A percentile compares a stretch with the other conserved stretches of the same genome.
Evolutionary conservation across 75 land plant genomes (phyloP).

Genomic region (Gnetum montanum): DNA sequence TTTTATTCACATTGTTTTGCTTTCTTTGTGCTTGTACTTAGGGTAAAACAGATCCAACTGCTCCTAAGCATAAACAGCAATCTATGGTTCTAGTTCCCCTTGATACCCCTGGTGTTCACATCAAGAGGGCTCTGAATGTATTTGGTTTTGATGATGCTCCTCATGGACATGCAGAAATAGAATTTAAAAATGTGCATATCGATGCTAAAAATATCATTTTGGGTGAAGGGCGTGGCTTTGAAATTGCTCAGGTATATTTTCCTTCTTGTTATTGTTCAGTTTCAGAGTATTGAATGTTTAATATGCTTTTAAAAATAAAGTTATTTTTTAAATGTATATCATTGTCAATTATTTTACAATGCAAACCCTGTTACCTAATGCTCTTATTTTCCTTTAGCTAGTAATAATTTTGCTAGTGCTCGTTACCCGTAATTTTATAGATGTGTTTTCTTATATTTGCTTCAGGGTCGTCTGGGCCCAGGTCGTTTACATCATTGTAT

Average conservation of each 20-base stretch:
- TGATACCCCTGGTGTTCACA: conserved; percentile 64
- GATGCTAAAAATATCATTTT: conserved; percentile 66
- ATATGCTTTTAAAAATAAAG: neutral
- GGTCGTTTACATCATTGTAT: conserved; percentile 96
- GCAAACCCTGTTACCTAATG: no score
- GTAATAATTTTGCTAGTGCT: no score
- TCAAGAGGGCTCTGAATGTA: conserved; percentile 69
- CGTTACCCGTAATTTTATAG: no score
- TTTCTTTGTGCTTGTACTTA: conserved; percentile 25
- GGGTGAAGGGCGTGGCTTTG: conserved; percentile 97
- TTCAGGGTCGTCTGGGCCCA: conserved; percentile 97
- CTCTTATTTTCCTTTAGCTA: no score
- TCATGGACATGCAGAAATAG: conserved; percentile 95
- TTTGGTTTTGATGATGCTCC: conserved; percentile 99
- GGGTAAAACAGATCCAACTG: conserved; percentile 85
- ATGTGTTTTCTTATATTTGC: no score
- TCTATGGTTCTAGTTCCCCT: conserved; percentile 91
- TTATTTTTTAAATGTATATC: neutral
- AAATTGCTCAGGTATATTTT: conserved; percentile 81
- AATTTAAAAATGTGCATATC: conserved; percentile 76
- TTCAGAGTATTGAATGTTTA: neutral
- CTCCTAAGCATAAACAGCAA: conserved; percentile 82
- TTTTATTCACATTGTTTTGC: neutral
- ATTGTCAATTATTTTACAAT: neutral
- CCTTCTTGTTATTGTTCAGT: neutral